phyloP scores from a whole-genome alignment of 2,329 filamentous ascomycete species.

The Xylaria sp. region DNA sequence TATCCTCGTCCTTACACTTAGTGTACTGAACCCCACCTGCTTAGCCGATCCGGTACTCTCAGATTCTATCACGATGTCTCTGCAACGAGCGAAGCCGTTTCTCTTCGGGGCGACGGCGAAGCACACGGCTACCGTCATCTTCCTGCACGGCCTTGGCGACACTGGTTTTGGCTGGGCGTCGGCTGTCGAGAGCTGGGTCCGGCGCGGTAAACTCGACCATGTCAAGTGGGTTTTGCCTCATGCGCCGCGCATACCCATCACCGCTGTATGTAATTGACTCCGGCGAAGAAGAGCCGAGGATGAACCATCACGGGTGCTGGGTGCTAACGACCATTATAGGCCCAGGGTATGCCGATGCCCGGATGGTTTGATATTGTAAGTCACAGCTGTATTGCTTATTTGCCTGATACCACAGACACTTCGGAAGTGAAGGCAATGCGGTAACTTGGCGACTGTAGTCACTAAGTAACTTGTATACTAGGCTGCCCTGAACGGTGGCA shows the following conservation, averaged over 20 bases:
- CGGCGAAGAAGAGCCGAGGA: too few species aligned
- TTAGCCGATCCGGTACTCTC: slow-evolving; percentile 27
- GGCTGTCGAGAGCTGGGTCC: slow-evolving; percentile 87
- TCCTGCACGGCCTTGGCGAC: slow-evolving; percentile 92
- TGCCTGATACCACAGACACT: background rate
- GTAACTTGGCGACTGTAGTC: background rate
- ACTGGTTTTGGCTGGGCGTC: slow-evolving; percentile 81
- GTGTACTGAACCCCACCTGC: slow-evolving; percentile 18
- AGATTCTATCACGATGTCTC: slow-evolving; percentile 41
- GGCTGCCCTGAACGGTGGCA: slow-evolving; percentile 45
- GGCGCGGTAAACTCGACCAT: slow-evolving; percentile 82
- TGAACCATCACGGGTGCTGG: too few species aligned
- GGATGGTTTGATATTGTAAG: slow-evolving; percentile 87
- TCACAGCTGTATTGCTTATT: background rate
- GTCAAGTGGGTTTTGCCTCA: slow-evolving; percentile 95
- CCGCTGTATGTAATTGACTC: slow-evolving; percentile 77
- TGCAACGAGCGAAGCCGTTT: slow-evolving; percentile 46
- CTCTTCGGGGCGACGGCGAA: slow-evolving; percentile 51
- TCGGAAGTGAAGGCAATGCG: slow-evolving; percentile 9
- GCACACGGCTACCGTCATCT: slow-evolving; percentile 95
- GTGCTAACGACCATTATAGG: too few species aligned
- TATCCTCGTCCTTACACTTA: slow-evolving; percentile 13
- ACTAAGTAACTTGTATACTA: slow-evolving; percentile 32
- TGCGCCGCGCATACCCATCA: slow-evolving; percentile 87
- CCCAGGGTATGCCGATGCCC: slow-evolving; percentile 82